Percentiles rank a stretch among this genome's conserved stretches.
phyloP scores from a whole-genome alignment of 306 rosid species.

The Comarum palustre region DNA sequence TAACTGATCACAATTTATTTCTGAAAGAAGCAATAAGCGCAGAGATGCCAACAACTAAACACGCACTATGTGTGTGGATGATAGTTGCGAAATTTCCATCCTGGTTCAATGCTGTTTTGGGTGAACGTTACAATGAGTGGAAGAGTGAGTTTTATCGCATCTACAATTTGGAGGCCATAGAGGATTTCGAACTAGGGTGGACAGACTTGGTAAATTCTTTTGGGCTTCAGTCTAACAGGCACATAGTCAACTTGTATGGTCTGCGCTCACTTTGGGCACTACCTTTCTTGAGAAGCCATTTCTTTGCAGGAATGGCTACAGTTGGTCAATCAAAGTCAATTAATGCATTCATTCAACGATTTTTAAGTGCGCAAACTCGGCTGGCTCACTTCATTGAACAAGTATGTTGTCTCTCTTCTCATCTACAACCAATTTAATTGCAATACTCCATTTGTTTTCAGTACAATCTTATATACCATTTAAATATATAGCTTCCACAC shows the following conservation, averaged over 20 bases:
- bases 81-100: conserved; percentile 95
- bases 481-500: background rate
- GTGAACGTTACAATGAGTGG: conserved; percentile 96
- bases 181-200: conserved; percentile 89
- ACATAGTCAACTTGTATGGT: conserved; percentile 69
- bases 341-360: conserved; percentile 91
- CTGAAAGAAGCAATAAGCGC: conserved; percentile 83
- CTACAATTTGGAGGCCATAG: conserved; percentile 78
- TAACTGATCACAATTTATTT: conserved; percentile 85
- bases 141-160: conserved; percentile 83
- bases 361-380: conserved; percentile 87
- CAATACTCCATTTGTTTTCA: background rate
- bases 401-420: conserved; percentile 39
- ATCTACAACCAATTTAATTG: background rate
- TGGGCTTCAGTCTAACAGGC: conserved; percentile 84
- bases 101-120: conserved; percentile 94
- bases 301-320: conserved; percentile 89
- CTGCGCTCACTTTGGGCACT: conserved; percentile 78
- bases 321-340: conserved; percentile 86
- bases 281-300: conserved; percentile 90
- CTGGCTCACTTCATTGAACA: conserved; percentile 93
- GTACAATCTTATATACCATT: background rate
- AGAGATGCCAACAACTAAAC: conserved; percentile 75
- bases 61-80: conserved; percentile 96
- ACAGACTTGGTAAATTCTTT: conserved; percentile 82